A percentile compares a stretch with the other conserved stretches of the same genome.
Evolutionary conservation across 129 eudicot species (phyloP).

Genomic region (Cynara cardunculus): DNA sequence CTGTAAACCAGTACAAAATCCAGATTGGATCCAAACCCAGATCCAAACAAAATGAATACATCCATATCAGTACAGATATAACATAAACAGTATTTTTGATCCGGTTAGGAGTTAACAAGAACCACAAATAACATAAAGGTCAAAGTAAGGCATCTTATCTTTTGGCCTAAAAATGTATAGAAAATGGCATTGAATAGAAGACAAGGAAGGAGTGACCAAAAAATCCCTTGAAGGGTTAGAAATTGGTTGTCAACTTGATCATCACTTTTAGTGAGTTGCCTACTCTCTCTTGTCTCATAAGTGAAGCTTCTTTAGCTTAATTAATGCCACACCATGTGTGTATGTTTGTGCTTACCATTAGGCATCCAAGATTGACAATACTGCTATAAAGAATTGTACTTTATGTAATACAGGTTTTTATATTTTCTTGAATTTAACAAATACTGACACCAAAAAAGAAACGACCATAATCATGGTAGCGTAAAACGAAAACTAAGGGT

Average conservation of each 20-base stretch:
- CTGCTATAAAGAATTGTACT: background rate
- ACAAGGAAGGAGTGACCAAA: slow-evolving; percentile 53
- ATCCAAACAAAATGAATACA: background rate
- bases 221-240: slow-evolving; percentile 35
- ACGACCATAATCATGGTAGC: background rate
- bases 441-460: background rate
- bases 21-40: background rate
- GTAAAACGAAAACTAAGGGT: background rate
- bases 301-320: slow-evolving; percentile 35
- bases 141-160: slow-evolving; percentile 42
- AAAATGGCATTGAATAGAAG: slow-evolving; percentile 40
- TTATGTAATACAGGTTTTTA: background rate
- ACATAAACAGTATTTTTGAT: background rate
- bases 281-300: slow-evolving; percentile 28
- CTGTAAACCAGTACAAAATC: background rate
- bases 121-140: slow-evolving; percentile 30
- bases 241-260: slow-evolving; percentile 29
- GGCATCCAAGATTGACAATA: slow-evolving; percentile 13
- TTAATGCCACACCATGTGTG: slow-evolving; percentile 34
- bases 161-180: slow-evolving; percentile 27
- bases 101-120: slow-evolving; percentile 13
- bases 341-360: slow-evolving; percentile 30
- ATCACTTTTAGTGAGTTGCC: slow-evolving; percentile 21
- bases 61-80: background rate
- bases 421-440: background rate